These are phyloP conservation scores for Arabis hirsuta DNA, from an alignment of 345 rosid genomes.

Conservation along the genomic window DNA sequence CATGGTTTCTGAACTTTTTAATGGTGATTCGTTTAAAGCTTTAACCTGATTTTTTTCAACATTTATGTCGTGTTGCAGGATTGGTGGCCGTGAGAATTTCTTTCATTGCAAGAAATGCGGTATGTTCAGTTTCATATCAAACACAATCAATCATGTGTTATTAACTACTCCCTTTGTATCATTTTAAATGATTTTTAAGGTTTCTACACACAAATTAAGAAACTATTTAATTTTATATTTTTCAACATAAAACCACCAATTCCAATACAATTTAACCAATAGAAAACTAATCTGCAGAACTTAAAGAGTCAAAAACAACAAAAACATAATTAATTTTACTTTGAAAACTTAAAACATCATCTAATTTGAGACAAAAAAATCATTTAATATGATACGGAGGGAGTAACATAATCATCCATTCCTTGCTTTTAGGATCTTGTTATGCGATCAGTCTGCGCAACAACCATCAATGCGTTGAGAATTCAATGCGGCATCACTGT, in stretches of 20 bases:
- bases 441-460: constrained; percentile 60
- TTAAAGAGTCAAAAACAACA: too few relatives aligned
- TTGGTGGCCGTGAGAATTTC: constrained; percentile 84
- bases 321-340: too few relatives aligned
- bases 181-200: too few relatives aligned
- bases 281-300: too few relatives aligned
- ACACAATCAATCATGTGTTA: not conserved
- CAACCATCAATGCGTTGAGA: constrained; percentile 90
- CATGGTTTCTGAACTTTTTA: not conserved
- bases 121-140: constrained; percentile 32
- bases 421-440: constrained; percentile 67
- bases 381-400: too few relatives aligned
- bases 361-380: too few relatives aligned
- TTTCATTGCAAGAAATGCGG: constrained; percentile 97
- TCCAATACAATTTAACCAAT: too few relatives aligned
- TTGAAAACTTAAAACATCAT: too few relatives aligned
- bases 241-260: too few relatives aligned
- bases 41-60: not conserved
- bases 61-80: constrained; percentile 51
- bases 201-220: too few relatives aligned
- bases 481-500: constrained; percentile 98
- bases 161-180: too few relatives aligned
- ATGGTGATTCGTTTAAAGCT: not conserved
- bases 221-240: too few relatives aligned
- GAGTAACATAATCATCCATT: not conserved